phyloP scores from a whole-genome alignment of 352 stramenopile species.

The Plasmopara viticola region DNA sequence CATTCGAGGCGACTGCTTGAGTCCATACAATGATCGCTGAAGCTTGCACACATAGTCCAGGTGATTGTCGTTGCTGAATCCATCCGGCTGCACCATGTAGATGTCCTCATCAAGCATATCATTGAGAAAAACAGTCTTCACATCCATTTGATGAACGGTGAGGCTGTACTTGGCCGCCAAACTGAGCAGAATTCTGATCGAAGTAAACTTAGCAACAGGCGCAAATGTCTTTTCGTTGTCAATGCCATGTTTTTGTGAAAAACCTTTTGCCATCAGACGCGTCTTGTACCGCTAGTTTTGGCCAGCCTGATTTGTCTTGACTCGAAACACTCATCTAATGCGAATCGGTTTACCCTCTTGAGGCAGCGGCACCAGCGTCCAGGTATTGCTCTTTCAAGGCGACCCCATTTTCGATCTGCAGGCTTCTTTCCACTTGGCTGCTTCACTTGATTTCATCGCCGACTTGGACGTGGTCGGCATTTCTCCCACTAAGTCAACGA shows the following conservation, averaged over 20 bases:
- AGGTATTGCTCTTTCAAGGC: not conserved
- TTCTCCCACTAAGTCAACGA: no score
- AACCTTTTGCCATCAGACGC: not conserved
- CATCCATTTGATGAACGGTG: not conserved
- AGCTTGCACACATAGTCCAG: not conserved
- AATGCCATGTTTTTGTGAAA: not conserved
- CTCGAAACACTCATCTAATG: not conserved
- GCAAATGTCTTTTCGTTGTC: not conserved
- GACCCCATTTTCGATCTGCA: no score
- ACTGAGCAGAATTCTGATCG: not conserved
- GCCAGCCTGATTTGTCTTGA: not conserved
- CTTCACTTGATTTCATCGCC: no score
- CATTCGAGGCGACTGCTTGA: not conserved
- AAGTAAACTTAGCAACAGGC: not conserved
- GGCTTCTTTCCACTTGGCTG: no score
- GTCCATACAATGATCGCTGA: not conserved
- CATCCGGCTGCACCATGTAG: not conserved
- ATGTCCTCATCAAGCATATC: not conserved
- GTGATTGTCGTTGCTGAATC: not conserved
- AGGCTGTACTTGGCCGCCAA: not conserved
- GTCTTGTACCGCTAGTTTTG: not conserved
- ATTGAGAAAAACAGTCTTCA: not conserved
- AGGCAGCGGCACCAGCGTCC: not conserved
- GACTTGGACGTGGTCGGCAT: no score
- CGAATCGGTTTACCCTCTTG: not conserved